These are phyloP conservation scores for Colletotrichum tamarilloi DNA, from an alignment of 2,329 filamentous ascomycete species.

Conservation along the genomic window DNA sequence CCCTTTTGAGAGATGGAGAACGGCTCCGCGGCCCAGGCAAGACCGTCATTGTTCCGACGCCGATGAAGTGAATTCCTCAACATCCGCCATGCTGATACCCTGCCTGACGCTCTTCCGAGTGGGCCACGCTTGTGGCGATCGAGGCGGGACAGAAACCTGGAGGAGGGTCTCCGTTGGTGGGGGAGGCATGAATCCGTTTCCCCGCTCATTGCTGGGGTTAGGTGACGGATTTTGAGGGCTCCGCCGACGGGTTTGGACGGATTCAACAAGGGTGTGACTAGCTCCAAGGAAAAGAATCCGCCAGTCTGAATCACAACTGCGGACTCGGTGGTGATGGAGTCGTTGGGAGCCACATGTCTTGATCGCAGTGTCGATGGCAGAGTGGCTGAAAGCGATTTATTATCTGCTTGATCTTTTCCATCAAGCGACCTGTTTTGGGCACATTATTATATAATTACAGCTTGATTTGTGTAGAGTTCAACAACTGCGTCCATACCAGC, in stretches of 20 bases:
- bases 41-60: constrained; percentile 17
- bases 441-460: constrained; percentile 3
- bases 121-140: neutral
- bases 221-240: neutral
- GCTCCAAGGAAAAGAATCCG: constrained; percentile 26
- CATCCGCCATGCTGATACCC: constrained; percentile 6
- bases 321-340: neutral
- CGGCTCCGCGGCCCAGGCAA: neutral
- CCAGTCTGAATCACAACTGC: neutral
- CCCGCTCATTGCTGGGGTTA: neutral
- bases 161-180: constrained; percentile 23
- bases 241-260: constrained; percentile 1
- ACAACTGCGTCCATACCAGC: neutral
- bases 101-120: neutral
- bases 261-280: neutral
- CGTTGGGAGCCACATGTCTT: neutral
- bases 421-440: neutral
- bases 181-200: constrained; percentile 10
- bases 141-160: neutral
- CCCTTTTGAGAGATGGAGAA: constrained; percentile 8
- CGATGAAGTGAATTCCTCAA: constrained; percentile 11
- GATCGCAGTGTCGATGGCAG: neutral
- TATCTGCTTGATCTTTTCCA: neutral
- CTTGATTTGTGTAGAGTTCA: neutral
- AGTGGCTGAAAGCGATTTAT: constrained; percentile 1